Evolutionary conservation across 352 stramenopile species (phyloP), one percentile per base, ranked within the genome.

Genomic region (Stramenopiles sp.): DNA sequence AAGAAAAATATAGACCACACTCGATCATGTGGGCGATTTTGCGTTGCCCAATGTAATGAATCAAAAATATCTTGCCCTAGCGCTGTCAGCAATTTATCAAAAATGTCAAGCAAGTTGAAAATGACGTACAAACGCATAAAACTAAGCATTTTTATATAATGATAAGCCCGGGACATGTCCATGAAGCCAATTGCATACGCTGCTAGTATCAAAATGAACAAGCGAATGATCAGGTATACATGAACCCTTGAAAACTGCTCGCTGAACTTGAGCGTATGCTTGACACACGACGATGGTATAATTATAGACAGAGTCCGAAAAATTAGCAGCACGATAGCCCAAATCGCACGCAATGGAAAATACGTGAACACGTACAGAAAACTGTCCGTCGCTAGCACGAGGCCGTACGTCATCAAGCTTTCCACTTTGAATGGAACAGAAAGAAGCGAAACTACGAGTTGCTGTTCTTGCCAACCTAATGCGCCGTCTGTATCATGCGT

Each of bases 71-170:
- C 96, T 84, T 98, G 95, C 67, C 95, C 95, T 32, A 99, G 91
- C 0, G 92, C 97, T 76, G 91, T 95, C 84, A 98, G 92, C 30
- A 99, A 87, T 25, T 95, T 89, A 85, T 99, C 95, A 83, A 98
- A 97, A 75, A 98, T 97, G 87, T 99, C 96, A 29, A 98, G 93
- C 88, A 99, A 99, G 7, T 93, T 96, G 83, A 97, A 97, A 31
- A 99, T 84, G 67, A 99, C 93, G 85, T 99, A 99, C 0, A 99
- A 89, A 85, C 99, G 98, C 81, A 99, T 96, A 91, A 98, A 97
- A 22, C 92, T 92, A 84, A 98, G 94, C n/a, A 93, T 93, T 25
- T 95, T 89, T 84, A 99, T 98, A 83, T 93, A 96, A 87, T 99
- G 96, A 88, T 99, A 99, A 0, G 98, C 90, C n/a, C 94, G 91